Evolutionary conservation across 2,329 filamentous ascomycete species (phyloP).

Genomic region (Talaromyces piceae): DNA sequence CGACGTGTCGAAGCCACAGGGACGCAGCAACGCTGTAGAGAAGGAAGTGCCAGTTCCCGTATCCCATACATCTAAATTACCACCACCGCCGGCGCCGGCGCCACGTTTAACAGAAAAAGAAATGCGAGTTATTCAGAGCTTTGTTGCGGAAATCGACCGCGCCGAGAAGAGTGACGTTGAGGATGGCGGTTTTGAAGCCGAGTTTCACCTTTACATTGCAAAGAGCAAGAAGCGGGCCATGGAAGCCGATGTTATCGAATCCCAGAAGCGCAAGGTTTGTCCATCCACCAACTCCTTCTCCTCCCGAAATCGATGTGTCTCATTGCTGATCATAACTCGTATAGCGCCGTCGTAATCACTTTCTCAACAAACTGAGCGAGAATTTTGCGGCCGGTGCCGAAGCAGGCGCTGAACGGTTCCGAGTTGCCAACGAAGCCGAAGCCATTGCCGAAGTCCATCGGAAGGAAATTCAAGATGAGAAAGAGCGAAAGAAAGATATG

Average conservation of each 20-base stretch:
- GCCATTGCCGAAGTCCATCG: slow-evolving; percentile 82
- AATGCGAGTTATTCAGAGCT: slow-evolving; percentile 60
- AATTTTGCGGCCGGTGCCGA: slow-evolving; percentile 61
- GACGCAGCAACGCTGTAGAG: slow-evolving; percentile 19
- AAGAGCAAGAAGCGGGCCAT: slow-evolving; percentile 59
- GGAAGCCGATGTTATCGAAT: slow-evolving; percentile 58
- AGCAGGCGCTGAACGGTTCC: slow-evolving; percentile 67
- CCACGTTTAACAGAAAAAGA: slow-evolving; percentile 52
- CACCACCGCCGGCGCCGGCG: too few species aligned
- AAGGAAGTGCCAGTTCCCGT: slow-evolving; percentile 12
- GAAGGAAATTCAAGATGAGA: slow-evolving; percentile 85
- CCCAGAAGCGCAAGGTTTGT: slow-evolving; percentile 55
- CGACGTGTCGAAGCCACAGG: slow-evolving; percentile 13
- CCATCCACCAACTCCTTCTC: slow-evolving; percentile 19
- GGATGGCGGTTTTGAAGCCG: slow-evolving; percentile 46
- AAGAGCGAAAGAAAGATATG: slow-evolving; percentile 99
- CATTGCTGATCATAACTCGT: slow-evolving; percentile 13
- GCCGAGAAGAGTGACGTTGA: slow-evolving; percentile 49
- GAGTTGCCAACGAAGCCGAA: slow-evolving; percentile 67
- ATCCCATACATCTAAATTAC: slow-evolving; percentile 44
- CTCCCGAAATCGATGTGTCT: too few species aligned
- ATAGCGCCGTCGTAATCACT: slow-evolving; percentile 53
- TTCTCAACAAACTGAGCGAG: slow-evolving; percentile 49
- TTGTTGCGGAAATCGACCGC: slow-evolving; percentile 54
- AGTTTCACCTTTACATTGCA: slow-evolving; percentile 47